A percentile compares a stretch with the other conserved stretches of the same genome.
These are phyloP conservation scores for Ambrosia artemisiifolia DNA, from an alignment of 129 eudicot genomes.

Conservation along the genomic window DNA sequence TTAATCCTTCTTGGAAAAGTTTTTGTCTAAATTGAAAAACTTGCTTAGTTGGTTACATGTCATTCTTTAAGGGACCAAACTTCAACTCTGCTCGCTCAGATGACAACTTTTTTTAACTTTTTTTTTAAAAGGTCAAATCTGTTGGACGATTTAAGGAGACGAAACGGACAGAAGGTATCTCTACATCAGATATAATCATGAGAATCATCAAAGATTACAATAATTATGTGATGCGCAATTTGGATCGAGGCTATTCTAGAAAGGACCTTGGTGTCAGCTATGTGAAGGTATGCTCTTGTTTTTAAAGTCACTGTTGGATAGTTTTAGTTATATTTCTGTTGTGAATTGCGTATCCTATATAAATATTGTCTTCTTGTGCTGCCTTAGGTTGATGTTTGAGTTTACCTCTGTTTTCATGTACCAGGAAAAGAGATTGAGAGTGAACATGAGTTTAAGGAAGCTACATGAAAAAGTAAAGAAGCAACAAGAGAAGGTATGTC, in stretches of 20 bases:
- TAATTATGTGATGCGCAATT: not conserved
- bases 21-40: too few species aligned
- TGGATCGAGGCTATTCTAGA: conserved; percentile 8
- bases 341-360: not conserved
- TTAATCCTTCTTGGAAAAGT: too few species aligned
- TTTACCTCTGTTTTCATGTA: not conserved
- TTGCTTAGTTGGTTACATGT: too few species aligned
- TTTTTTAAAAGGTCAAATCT: not conserved
- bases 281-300: not conserved
- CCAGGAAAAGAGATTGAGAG: conserved; percentile 10
- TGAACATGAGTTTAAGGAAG: not conserved
- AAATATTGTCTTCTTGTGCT: not conserved
- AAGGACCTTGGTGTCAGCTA: conserved; percentile 9
- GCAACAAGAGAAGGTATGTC: not conserved
- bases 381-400: not conserved
- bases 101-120: too few species aligned
- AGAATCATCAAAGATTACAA: conserved; percentile 1
- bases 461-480: not conserved
- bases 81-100: too few species aligned
- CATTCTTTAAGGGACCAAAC: too few species aligned
- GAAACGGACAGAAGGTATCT: conserved; percentile 3
- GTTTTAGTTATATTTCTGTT: not conserved
- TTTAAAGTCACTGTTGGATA: not conserved
- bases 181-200: conserved; percentile 6
- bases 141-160: conserved; percentile 6